Base-by-base conservation (phyloP, 108 stramenopile genomes). In the Cyclotella distinguenda region DNA sequence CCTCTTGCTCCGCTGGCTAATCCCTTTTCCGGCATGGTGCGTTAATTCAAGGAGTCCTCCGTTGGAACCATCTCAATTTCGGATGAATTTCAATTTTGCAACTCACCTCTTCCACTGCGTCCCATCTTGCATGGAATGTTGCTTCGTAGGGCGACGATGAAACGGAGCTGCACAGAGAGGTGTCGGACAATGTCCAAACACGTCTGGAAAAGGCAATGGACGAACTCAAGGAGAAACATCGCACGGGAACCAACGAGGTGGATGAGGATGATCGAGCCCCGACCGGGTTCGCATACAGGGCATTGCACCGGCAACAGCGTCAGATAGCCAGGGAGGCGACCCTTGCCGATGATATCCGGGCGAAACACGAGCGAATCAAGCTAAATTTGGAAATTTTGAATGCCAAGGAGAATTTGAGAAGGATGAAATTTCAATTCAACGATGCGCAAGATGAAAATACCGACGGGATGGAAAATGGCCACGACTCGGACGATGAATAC, bases 1-100 rank as follows among this genome's bases (percentile, higher is more conserved):
- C 90, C 90, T 0, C 78, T 94, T 28, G 87, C 79, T 15, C 90
- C 90, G 6, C 75, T 93, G 61, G 78, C 88, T 5, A 73, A 86
- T 26, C 91, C 84, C 32, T 83, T 83, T 63, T 22, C 74, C 9
- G 73, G 69, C 22, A 78, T 86, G 68, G 85, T 81, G 61, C 55
- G 83, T 45, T 31, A 43, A 26, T 45, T 58, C 15, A 6, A 22
- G 57, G 47, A 48, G 19, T 12, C 13, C 8, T 46, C 7, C 33
- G 64, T 9, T 35, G 49, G 52, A 30, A 31, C 9, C 3, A 50
- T 34, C 31, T 6, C 39, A 57, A 46, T 60, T 10, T 18, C 28
- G 57, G 34, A 36, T 21, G 1, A 2, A 45, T 30, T 25, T 50
- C 28, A 15, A 19, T 32, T 39, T 55, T 26, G 2, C 59, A 67